Evolutionary conservation across 768 basidiomycete species (phyloP).

Genomic region (Rhizopogon roseolus): DNA sequence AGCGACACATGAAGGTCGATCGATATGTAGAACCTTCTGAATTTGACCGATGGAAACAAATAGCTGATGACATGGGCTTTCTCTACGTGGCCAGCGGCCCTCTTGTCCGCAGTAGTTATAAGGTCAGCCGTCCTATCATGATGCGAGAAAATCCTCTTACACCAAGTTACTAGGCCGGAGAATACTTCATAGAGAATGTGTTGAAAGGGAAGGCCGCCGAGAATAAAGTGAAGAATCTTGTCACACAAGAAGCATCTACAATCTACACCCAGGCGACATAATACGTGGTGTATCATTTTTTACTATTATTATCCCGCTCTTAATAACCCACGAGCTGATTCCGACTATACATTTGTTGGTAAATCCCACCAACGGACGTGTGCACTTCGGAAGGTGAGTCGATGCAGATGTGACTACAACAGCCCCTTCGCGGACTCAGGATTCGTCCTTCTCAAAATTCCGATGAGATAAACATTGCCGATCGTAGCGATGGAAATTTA

Average conservation of each 20-base stretch:
- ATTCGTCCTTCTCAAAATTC: too few relatives aligned
- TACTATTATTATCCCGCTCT: neutral
- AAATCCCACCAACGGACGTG: too few relatives aligned
- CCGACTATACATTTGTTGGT: too few relatives aligned
- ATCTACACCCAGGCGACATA: neutral
- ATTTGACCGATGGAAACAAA: constrained; percentile 86
- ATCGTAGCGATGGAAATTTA: too few relatives aligned
- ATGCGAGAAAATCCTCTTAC: neutral
- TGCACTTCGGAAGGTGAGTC: too few relatives aligned
- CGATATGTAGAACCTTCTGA: constrained; percentile 93
- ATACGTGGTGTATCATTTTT: neutral
- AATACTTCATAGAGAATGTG: constrained; percentile 92
- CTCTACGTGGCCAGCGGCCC: constrained; percentile 97
- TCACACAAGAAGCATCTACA: constrained; percentile 16
- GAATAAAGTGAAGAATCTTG: constrained; percentile 32
- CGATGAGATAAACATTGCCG: too few relatives aligned
- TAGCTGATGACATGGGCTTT: constrained; percentile 93
- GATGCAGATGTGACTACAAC: too few relatives aligned
- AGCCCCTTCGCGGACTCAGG: too few relatives aligned
- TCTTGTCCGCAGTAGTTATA: constrained; percentile 93
- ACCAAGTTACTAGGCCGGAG: constrained; percentile 66
- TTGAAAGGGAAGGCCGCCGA: constrained; percentile 54
- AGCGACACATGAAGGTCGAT: constrained; percentile 98
- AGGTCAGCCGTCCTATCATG: constrained; percentile 49
- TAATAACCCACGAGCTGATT: neutral